Evolutionary conservation across 2,329 filamentous ascomycete genomes (phyloP), one percentile per base, ranked within the genome.

Genomic region (Zymoseptoria pseudotritici): DNA sequence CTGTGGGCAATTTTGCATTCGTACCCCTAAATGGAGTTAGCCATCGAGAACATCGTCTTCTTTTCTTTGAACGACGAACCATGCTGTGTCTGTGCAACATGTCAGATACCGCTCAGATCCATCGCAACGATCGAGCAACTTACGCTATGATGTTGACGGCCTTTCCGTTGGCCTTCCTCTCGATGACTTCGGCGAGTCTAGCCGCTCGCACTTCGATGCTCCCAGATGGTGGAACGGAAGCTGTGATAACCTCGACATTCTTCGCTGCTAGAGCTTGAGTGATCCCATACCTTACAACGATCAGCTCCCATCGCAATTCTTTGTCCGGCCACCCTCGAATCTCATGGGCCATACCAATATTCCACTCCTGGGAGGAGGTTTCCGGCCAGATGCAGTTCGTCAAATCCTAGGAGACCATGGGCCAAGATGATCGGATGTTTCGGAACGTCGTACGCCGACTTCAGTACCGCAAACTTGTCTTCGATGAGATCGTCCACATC

Each of bases 331-430:
- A n/a, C 17, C 17, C 17, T 46, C 36, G 6, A n/a, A 13, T n/a
- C 36, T 6, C 36, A 7, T 46, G 36, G 36, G 4, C 13, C 17
- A 17, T 46, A 46, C 84, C 84, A 87, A 69, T 87, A 87, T 57
- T 84, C 80, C 21, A 87, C 76, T 0, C 82, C 82, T 0, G 84
- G 84, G 5, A 86, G 70, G 46, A 76, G 74, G 11, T 72, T 71
- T 0, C 83, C 83, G 52, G 52, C 22, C 8, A 71, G 61, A 17
- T 78, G 81, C 9, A 86, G 71, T 68, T 86, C 83, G 65, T 86
- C 82, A 70, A 87, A 87, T n/a, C 84, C 84, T 20, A 87, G 74
- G 10, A 87, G 76, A n/a, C 84, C 84, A 72, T 87, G 84, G 4
- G 84, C 84, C 9, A 87, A 80, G 54, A 87, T 79, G 56, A 87